These are phyloP conservation scores for Apiotrichum sp. DNA, from an alignment of 1,284 basidiomycete genomes.

Conservation along the genomic window DNA sequence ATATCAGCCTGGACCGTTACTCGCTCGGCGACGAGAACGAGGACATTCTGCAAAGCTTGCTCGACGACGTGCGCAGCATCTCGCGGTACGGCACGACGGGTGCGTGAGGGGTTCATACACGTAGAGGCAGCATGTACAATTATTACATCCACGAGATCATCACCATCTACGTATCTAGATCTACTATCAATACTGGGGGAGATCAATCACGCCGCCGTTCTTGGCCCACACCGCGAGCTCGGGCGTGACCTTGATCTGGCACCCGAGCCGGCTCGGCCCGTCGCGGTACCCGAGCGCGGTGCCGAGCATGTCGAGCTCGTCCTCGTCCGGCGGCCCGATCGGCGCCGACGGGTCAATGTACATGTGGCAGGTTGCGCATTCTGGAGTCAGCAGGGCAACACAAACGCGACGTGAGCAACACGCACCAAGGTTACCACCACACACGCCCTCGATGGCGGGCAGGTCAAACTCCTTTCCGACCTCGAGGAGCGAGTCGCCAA, in stretches of 20 bases:
- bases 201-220: constrained; percentile 33
- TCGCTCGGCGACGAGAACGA: constrained; percentile 30
- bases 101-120: constrained; percentile 1
- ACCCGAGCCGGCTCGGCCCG: constrained; percentile 41
- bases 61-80: constrained; percentile 34
- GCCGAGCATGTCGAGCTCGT: constrained; percentile 46
- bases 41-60: constrained; percentile 26
- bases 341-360: constrained; percentile 32
- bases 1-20: constrained; percentile 37
- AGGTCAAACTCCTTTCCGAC: constrained; percentile 38
- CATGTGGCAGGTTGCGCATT: constrained; percentile 48
- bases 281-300: constrained; percentile 39
- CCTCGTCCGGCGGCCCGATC: constrained; percentile 33
- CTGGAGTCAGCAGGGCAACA: constrained; percentile 12
- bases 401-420: background rate
- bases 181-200: constrained; percentile 34
- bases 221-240: constrained; percentile 38
- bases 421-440: constrained; percentile 45
- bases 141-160: background rate
- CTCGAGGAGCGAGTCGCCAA: constrained; percentile 40
- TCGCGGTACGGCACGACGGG: constrained; percentile 25
- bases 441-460: constrained; percentile 45
- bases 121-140: background rate
- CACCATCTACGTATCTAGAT: too few relatives aligned
- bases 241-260: constrained; percentile 42